Base-by-base conservation (phyloP, 257 asterid species). In the Fraxinus pennsylvanica region DNA sequence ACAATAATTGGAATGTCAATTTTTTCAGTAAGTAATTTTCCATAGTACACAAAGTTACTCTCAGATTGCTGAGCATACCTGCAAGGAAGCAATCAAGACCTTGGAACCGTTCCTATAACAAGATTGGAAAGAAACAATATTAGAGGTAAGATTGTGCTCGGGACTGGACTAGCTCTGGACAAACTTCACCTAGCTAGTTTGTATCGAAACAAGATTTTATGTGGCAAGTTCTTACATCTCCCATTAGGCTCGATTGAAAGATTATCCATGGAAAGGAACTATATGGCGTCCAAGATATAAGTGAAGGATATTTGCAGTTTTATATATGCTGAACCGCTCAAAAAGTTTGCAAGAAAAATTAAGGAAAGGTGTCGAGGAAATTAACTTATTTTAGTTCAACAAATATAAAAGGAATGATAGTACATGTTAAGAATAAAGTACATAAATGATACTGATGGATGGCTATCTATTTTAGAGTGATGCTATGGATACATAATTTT, bases 31-130 rank as follows among this genome's bases (percentile, higher is more conserved):
- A 47, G n/a, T 47, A 41, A 9, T 41, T 41, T 41, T 41, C 9
- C 47, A 41, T 36, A 69, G 69, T 17, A 38, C 3, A 38, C 21
- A 36, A 5, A 72, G 36, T 17, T 17, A 38, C 25, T n/a, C 57
- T 59, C 41, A 35, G 74, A 45, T 50, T 59, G 61, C 67, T 72
- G 25, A 57, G 73, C 70, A 15, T 89, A 90, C 99, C 99, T 88
- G 99, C 99, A 72, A 95, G 97, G 87, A 95, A 95, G 93, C 99
- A 95, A 84, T 95, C 97, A 41, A 95, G 98, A 76, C 95, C 85
- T 78, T 93, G 90, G 86, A 91, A 95, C 71, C 98, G 94, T 69
- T 95, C 98, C 99, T 93, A 85, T 33, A 85, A 76, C 30, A 79
- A 82, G 1, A 63, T 32, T 52, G 67, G 78, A 84, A 68, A 21